Percentiles rank a stretch among this genome's conserved stretches.
Conservation (phyloP, 371 early-diverging fungal species). For the Umbelopsis sp. region DNA sequence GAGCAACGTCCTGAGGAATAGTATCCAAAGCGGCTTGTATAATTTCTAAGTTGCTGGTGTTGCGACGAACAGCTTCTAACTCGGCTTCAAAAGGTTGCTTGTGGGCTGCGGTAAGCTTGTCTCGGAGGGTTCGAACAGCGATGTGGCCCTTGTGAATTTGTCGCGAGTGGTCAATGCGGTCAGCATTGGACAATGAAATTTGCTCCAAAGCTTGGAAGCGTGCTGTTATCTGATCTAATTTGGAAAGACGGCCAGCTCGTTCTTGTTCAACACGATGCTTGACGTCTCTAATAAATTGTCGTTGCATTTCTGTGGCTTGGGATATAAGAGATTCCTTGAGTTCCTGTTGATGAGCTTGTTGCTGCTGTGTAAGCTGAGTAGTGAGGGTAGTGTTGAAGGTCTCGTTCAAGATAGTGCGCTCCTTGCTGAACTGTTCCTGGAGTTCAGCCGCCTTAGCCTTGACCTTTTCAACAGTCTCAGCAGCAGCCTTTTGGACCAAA, state of each 20-base stretch:
- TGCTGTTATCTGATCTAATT: conserved; percentile 75
- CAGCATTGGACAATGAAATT: conserved; percentile 59
- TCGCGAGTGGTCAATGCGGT: conserved; percentile 50
- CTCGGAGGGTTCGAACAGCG: conserved; percentile 50
- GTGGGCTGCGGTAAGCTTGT: conserved; percentile 35
- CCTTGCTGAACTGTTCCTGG: conserved; percentile 43
- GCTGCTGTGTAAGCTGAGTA: conserved; percentile 39
- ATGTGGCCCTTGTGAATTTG: conserved; percentile 54
- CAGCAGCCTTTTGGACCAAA: conserved; percentile 22
- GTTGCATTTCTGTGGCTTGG: conserved; percentile 56
- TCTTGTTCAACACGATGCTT: conserved; percentile 82
- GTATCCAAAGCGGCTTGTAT: conserved; percentile 62
- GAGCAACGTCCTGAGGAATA: conserved; percentile 57
- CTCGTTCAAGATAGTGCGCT: conserved; percentile 33
- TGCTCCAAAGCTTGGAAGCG: conserved; percentile 76
- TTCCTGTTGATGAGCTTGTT: conserved; percentile 41
- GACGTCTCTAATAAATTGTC: conserved; percentile 67
- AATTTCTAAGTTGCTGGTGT: conserved; percentile 60
- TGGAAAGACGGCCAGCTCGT: conserved; percentile 84
- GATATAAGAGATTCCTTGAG: conserved; percentile 43
- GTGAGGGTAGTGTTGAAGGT: conserved; percentile 37
- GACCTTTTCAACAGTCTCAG: conserved; percentile 26
- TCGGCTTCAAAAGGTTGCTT: conserved; percentile 69
- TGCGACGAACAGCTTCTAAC: conserved; percentile 60
- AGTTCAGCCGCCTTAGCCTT: conserved; percentile 48